A percentile compares a stretch with the other conserved stretches of the same genome.
Evolutionary conservation across 2,329 filamentous ascomycete genomes (phyloP).

Genomic region (Onygenales sp.): DNA sequence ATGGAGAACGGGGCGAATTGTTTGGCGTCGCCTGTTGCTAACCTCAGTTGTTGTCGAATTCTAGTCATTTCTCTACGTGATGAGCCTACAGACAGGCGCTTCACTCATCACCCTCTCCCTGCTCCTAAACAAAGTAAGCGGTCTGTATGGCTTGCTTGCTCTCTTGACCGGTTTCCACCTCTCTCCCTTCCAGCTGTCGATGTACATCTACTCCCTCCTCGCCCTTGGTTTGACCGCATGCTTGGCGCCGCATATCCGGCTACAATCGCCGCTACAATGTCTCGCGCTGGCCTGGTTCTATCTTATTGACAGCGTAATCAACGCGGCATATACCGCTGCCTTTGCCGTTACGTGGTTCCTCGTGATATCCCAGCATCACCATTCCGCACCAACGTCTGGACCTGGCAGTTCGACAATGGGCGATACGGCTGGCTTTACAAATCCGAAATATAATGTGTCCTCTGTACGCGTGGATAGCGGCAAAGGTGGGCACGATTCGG

Average conservation of each 20-base stretch:
- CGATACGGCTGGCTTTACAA: conserved; percentile 56
- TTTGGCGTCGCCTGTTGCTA: not conserved
- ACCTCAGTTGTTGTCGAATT: conserved; percentile 8
- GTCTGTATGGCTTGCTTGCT: conserved; percentile 81
- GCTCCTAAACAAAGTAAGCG: conserved; percentile 85
- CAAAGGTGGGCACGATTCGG: conserved; percentile 46
- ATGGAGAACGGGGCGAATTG: not conserved
- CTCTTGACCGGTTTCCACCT: conserved; percentile 79
- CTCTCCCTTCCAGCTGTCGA: conserved; percentile 72
- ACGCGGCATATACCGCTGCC: conserved; percentile 67
- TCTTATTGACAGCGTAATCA: conserved; percentile 70
- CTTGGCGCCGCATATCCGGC: conserved; percentile 70
- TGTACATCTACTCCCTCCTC: conserved; percentile 79
- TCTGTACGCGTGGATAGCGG: conserved; percentile 41
- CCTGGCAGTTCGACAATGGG: conserved; percentile 49
- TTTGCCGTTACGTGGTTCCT: conserved; percentile 85
- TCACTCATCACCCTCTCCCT: conserved; percentile 76
- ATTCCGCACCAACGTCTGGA: conserved; percentile 34
- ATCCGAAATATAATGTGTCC: conserved; percentile 51
- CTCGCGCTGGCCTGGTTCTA: conserved; percentile 80
- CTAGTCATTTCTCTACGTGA: conserved; percentile 74
- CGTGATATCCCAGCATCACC: conserved; percentile 52
- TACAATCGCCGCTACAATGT: conserved; percentile 67
- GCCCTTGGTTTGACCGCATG: conserved; percentile 58
- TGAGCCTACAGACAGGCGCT: conserved; percentile 77